Evolutionary conservation across 257 asterid genomes (phyloP).

Genomic region (Solanum chaucha): DNA sequence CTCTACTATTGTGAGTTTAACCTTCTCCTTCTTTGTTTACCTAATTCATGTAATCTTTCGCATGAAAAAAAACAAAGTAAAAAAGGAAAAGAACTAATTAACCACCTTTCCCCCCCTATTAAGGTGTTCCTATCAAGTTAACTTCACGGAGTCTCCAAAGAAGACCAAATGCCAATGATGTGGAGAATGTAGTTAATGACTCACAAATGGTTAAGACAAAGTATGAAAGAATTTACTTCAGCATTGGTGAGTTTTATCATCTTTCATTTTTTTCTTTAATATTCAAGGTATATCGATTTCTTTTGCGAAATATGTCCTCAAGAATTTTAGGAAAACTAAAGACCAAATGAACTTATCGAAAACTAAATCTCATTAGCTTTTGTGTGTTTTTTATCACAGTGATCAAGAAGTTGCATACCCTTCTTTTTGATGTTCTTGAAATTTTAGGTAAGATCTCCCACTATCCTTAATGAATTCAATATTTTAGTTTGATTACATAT

Average conservation of each 20-base stretch:
- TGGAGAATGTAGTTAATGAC: neutral
- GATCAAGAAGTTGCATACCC: neutral
- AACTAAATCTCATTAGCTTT: too few relatives aligned
- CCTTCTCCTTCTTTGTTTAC: neutral
- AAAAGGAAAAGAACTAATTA: neutral
- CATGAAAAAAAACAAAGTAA: neutral
- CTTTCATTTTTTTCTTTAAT: neutral
- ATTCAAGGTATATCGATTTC: neutral
- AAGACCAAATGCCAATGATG: neutral
- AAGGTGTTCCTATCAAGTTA: neutral
- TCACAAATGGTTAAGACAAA: neutral
- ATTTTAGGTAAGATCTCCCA: neutral
- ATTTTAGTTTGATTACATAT: neutral
- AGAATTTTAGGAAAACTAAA: too few relatives aligned
- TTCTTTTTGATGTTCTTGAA: neutral
- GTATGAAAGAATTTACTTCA: neutral
- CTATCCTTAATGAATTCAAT: neutral
- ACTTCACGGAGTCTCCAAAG: neutral
- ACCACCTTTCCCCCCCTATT: neutral
- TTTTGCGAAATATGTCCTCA: neutral
- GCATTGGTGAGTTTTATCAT: neutral
- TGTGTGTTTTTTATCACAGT: neutral
- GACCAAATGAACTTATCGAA: neutral
- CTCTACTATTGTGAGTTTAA: slow-evolving; percentile 24
- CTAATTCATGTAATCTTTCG: neutral